These are phyloP conservation scores for Vigna mungo DNA, from an alignment of 306 rosid genomes.

Conservation along the genomic window DNA sequence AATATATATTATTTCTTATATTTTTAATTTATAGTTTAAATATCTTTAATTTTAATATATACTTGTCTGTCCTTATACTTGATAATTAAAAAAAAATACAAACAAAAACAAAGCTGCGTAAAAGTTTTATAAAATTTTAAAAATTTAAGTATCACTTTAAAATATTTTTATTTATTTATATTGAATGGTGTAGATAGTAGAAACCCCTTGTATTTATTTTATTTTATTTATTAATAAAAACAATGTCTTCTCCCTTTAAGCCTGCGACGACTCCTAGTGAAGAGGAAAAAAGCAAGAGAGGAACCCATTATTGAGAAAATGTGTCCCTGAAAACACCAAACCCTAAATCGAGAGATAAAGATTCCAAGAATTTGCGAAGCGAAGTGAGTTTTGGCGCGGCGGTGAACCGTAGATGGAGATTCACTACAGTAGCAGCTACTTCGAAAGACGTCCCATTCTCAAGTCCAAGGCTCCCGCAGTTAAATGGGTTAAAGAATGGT, in stretches of 20 bases:
- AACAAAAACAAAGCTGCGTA: too few relatives aligned
- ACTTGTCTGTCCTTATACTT: too few relatives aligned
- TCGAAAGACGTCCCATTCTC: conserved; percentile 73
- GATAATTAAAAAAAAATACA: too few relatives aligned
- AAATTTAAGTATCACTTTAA: too few relatives aligned
- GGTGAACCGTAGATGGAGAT: conserved; percentile 60
- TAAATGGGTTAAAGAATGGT: conserved; percentile 91
- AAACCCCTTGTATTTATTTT: too few relatives aligned
- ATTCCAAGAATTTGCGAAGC: background rate
- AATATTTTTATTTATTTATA: too few relatives aligned
- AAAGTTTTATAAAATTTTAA: too few relatives aligned
- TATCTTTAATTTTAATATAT: too few relatives aligned
- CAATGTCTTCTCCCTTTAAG: background rate
- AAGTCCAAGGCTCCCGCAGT: conserved; percentile 77
- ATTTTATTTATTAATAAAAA: background rate
- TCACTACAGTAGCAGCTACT: conserved; percentile 66
- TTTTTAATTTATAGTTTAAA: too few relatives aligned
- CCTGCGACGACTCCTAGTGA: background rate
- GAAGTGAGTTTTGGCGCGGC: background rate
- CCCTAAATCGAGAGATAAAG: conserved; percentile 11
- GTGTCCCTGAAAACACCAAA: background rate
- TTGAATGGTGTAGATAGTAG: too few relatives aligned
- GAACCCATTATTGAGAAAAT: background rate
- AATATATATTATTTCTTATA: too few relatives aligned
- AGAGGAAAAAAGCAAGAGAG: background rate